These are phyloP conservation scores for Microglena sp. DNA, from an alignment of 139 green algal genomes.

Conservation along the genomic window DNA sequence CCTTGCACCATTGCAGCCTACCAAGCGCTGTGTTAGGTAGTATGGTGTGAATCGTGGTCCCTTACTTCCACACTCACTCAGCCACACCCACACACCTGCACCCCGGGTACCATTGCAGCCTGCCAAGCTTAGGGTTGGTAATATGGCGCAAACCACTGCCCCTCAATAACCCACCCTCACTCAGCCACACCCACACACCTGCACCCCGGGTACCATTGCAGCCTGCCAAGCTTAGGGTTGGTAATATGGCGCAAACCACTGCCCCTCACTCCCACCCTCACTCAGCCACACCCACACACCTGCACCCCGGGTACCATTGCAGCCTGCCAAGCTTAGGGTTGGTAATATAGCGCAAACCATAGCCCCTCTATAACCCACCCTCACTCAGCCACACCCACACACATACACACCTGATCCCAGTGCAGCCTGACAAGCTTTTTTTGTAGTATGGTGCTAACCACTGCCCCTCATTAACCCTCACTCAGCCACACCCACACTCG, in stretches of 20 bases:
- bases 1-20: conserved; percentile 5
- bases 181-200: no score
- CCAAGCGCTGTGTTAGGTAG: conserved; percentile 21
- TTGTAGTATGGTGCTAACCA: conserved; percentile 24
- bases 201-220: neutral
- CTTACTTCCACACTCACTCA: neutral
- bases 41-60: conserved; percentile 5
- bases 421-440: conserved; percentile 17
- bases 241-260: conserved; percentile 4
- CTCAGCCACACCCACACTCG: neutral
- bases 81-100: no score
- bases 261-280: neutral
- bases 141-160: no score
- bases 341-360: no score
- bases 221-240: conserved; percentile 21
- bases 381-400: neutral
- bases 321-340: no score
- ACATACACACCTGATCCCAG: neutral
- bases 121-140: conserved; percentile 23
- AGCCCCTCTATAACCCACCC: neutral
- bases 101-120: conserved; percentile 10
- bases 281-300: neutral
- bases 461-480: no score
- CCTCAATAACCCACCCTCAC: neutral
- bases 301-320: no score